These are phyloP conservation scores for Nannochloris sp. DNA, from an alignment of 139 green algal genomes.

Conservation along the genomic window DNA sequence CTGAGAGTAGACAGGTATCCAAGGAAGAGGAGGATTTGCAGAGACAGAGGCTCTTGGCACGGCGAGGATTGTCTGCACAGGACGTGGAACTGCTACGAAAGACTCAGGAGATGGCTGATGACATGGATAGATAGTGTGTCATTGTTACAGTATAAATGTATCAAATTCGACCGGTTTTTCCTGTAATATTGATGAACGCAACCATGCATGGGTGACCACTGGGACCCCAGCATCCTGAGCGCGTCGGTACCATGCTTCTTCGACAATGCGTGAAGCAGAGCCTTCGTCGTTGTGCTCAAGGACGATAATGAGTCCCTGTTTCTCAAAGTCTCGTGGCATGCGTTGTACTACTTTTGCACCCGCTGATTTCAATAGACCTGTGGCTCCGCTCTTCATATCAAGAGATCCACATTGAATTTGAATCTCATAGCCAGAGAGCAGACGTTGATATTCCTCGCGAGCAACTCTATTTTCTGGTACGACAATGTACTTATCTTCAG, in stretches of 20 bases:
- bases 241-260: constrained; percentile 14
- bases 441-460: too few species aligned
- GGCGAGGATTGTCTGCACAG: constrained; percentile 29
- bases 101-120: constrained; percentile 21
- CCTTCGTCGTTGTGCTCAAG: background rate
- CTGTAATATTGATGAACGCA: constrained; percentile 10
- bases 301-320: constrained; percentile 11
- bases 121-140: constrained; percentile 7
- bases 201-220: constrained; percentile 19
- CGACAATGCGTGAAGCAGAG: background rate
- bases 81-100: constrained; percentile 26
- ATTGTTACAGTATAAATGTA: too few species aligned
- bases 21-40: constrained; percentile 39
- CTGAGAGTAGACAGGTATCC: constrained; percentile 47
- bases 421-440: too few species aligned
- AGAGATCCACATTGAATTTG: too few species aligned
- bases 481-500: too few species aligned
- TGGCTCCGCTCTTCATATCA: too few species aligned
- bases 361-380: too few species aligned
- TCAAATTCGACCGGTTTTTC: background rate
- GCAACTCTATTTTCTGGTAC: too few species aligned
- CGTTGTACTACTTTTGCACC: too few species aligned
- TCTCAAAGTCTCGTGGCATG: background rate
- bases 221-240: constrained; percentile 15
- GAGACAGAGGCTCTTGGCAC: constrained; percentile 14